These are phyloP conservation scores for Porphyrellus sp. DNA, from an alignment of 1,284 basidiomycete genomes.

Conservation along the genomic window DNA sequence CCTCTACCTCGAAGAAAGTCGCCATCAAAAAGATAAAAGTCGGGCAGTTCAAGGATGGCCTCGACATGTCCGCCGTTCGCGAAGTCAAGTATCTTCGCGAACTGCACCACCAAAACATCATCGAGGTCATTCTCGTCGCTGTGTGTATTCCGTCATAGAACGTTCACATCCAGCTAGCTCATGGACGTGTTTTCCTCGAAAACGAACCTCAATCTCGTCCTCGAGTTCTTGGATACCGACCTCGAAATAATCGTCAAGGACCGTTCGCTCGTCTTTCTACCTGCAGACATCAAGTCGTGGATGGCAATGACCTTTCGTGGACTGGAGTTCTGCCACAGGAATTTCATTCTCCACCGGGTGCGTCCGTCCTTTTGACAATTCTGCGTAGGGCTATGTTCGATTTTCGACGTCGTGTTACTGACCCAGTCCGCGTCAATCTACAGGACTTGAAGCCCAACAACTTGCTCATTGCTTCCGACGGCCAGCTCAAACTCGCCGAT, in stretches of 20 bases:
- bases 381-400: conserved; percentile 7
- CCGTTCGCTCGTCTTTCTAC: conserved; percentile 84
- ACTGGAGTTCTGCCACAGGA: conserved; percentile 94
- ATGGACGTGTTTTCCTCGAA: conserved; percentile 97
- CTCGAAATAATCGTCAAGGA: conserved; percentile 97
- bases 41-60: conserved; percentile 94
- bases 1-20: conserved; percentile 69
- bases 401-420: conserved; percentile 12
- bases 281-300: conserved; percentile 98
- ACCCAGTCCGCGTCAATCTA: background rate
- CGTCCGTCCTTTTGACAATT: conserved; percentile 29
- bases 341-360: conserved; percentile 92
- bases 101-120: conserved; percentile 91
- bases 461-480: conserved; percentile 87
- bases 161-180: conserved; percentile 52
- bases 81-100: conserved; percentile 98
- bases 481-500: conserved; percentile 96
- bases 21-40: conserved; percentile 99
- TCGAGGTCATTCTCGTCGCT: conserved; percentile 58
- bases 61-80: conserved; percentile 98
- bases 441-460: conserved; percentile 99
- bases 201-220: conserved; percentile 93
- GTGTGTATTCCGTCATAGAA: background rate
- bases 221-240: conserved; percentile 98
- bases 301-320: conserved; percentile 98